Evolutionary conservation across 345 rosid species (phyloP).

Genomic region (Melaleuca quinquenervia): DNA sequence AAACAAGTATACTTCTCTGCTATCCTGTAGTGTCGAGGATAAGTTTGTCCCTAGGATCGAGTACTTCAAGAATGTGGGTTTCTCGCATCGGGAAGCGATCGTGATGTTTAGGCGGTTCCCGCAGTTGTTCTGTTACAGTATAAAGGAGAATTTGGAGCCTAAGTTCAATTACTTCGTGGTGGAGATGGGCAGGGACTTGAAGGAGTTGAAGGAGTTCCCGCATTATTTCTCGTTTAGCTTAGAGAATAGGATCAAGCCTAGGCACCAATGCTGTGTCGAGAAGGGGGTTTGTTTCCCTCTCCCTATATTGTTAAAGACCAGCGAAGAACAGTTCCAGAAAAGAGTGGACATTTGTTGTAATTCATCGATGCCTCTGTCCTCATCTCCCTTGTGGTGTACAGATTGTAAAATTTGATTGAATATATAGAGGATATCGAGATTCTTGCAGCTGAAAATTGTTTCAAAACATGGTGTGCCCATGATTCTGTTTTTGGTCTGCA

Average conservation of each 20-base stretch:
- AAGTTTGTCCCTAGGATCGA: slow-evolving; percentile 61
- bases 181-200: slow-evolving; percentile 86
- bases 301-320: slow-evolving; percentile 49
- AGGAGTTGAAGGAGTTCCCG: slow-evolving; percentile 67
- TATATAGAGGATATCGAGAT: slow-evolving; percentile 7
- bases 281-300: slow-evolving; percentile 63
- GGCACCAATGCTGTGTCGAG: slow-evolving; percentile 65
- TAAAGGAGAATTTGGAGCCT: slow-evolving; percentile 56
- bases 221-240: slow-evolving; percentile 84
- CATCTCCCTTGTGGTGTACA: slow-evolving; percentile 51
- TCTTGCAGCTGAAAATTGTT: background rate
- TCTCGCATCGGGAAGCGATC: slow-evolving; percentile 37
- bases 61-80: slow-evolving; percentile 56
- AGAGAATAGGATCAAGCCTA: slow-evolving; percentile 73
- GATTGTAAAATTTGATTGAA: slow-evolving; percentile 9
- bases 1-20: slow-evolving; percentile 50
- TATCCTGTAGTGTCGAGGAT: slow-evolving; percentile 74
- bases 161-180: slow-evolving; percentile 53
- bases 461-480: background rate
- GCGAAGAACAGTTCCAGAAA: slow-evolving; percentile 33
- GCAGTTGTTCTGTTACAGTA: slow-evolving; percentile 63
- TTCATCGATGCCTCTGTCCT: slow-evolving; percentile 49
- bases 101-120: slow-evolving; percentile 75
- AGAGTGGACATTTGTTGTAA: slow-evolving; percentile 62
- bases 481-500: background rate